Conservation (phyloP, 1,284 basidiomycete genomes). For the Marasmius fiardii region DNA sequence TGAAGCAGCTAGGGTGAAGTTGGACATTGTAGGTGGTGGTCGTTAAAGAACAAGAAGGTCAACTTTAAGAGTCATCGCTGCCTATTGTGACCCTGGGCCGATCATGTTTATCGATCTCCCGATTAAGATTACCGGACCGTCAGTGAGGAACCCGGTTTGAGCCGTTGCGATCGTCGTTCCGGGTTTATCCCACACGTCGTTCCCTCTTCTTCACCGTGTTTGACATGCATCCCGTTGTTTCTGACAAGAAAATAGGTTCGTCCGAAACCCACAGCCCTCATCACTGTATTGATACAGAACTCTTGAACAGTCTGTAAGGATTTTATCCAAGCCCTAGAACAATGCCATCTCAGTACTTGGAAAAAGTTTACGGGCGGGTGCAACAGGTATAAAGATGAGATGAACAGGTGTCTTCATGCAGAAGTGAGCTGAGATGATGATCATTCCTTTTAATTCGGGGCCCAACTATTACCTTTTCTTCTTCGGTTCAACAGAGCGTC, state of each 20-base stretch:
- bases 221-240: constrained; percentile 74
- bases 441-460: background rate
- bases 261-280: too few relatives aligned
- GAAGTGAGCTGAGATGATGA: constrained; percentile 57
- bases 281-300: background rate
- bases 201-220: constrained; percentile 1
- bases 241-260: constrained; percentile 65
- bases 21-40: constrained; percentile 32
- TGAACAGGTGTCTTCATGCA: constrained; percentile 72
- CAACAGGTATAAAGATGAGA: constrained; percentile 66
- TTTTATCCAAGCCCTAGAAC: constrained; percentile 69
- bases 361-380: constrained; percentile 66
- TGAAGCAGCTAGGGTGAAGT: constrained; percentile 33
- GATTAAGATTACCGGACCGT: background rate
- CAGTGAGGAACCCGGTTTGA: background rate
- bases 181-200: background rate
- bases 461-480: background rate
- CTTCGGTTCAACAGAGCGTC: constrained; percentile 51
- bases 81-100: too few relatives aligned
- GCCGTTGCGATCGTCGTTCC: background rate
- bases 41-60: background rate
- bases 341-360: constrained; percentile 62
- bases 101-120: too few relatives aligned
- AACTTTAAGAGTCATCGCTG: too few relatives aligned
- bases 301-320: constrained; percentile 57